Conservation (phyloP, 352 stramenopile species). For the Phytopythium litorale region DNA sequence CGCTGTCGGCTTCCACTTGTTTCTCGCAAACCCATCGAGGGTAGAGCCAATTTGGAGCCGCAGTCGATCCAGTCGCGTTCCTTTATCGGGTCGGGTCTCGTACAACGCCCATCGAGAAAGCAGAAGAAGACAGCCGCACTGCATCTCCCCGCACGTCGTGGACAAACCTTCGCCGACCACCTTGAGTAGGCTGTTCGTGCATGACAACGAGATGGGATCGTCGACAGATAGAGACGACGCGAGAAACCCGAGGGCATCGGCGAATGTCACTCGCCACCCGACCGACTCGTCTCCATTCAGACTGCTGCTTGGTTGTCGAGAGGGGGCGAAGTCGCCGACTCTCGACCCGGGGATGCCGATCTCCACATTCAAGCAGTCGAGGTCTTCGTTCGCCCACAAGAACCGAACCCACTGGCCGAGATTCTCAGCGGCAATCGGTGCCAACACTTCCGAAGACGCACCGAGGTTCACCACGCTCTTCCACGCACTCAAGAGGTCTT, state of each 20-base stretch:
- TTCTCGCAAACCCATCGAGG: slow-evolving; percentile 32
- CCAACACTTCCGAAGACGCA: slow-evolving; percentile 16
- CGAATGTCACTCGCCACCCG: slow-evolving; percentile 42
- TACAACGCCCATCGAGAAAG: slow-evolving; percentile 49
- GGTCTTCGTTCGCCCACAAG: slow-evolving; percentile 41
- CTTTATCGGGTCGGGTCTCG: slow-evolving; percentile 21
- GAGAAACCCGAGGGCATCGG: slow-evolving; percentile 53
- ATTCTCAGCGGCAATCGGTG: slow-evolving; percentile 12
- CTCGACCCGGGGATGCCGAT: slow-evolving; percentile 2
- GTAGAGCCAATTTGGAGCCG: slow-evolving; percentile 16
- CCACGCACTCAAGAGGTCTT: slow-evolving; percentile 36
- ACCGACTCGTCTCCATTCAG: not conserved
- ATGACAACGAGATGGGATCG: not conserved
- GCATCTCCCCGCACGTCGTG: slow-evolving; percentile 43
- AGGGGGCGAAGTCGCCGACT: not conserved
- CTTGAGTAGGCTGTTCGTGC: slow-evolving; percentile 17
- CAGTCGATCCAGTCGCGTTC: slow-evolving; percentile 17
- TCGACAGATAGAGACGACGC: slow-evolving; percentile 23
- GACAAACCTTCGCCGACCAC: slow-evolving; percentile 23
- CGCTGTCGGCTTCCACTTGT: slow-evolving; percentile 35
- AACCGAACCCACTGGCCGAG: slow-evolving; percentile 41
- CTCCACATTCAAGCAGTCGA: slow-evolving; percentile 26
- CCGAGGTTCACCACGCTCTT: slow-evolving; percentile 28
- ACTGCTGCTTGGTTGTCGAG: not conserved
- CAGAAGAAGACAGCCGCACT: slow-evolving; percentile 53